Percentiles rank a stretch among this genome's conserved stretches.
These are phyloP conservation scores for Forsythia viridissima DNA, from an alignment of 257 asterid genomes.

Conservation along the genomic window DNA sequence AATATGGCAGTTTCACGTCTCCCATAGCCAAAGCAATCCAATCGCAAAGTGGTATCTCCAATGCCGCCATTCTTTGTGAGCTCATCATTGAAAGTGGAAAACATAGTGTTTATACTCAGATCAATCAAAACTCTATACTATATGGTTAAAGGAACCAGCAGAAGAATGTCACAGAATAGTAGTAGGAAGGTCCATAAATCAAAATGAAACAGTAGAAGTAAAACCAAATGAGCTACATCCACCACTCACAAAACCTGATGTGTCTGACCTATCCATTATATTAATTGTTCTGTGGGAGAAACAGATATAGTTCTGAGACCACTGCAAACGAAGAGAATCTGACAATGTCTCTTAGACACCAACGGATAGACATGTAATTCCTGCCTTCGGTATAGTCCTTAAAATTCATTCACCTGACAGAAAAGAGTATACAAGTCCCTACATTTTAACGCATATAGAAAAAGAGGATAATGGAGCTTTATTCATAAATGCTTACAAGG, in stretches of 20 bases:
- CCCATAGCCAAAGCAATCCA: slow-evolving; percentile 81
- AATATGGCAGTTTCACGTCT: slow-evolving; percentile 36
- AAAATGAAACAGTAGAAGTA: slow-evolving; percentile 39
- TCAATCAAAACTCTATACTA: slow-evolving; percentile 26
- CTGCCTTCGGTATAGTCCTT: slow-evolving; percentile 19
- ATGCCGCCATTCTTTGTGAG: slow-evolving; percentile 30
- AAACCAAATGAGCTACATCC: slow-evolving; percentile 50
- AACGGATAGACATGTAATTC: slow-evolving; percentile 16
- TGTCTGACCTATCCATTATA: slow-evolving; percentile 78
- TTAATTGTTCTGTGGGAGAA: slow-evolving; percentile 26
- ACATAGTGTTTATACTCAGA: slow-evolving; percentile 38
- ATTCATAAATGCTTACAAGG: neutral
- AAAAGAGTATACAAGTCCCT: slow-evolving; percentile 11
- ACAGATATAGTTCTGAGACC: neutral
- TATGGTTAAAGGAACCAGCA: slow-evolving; percentile 20
- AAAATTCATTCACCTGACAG: slow-evolving; percentile 42
- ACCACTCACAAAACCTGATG: slow-evolving; percentile 88
- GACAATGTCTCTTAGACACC: slow-evolving; percentile 17
- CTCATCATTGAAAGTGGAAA: slow-evolving; percentile 47
- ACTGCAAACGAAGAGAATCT: slow-evolving; percentile 17
- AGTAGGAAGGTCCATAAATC: slow-evolving; percentile 29
- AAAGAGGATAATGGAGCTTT: neutral
- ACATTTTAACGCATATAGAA: neutral
- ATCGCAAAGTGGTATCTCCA: slow-evolving; percentile 70
- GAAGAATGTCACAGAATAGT: slow-evolving; percentile 30